phyloP scores from a whole-genome alignment of 352 stramenopile species.

The Ophiocytium majus region DNA sequence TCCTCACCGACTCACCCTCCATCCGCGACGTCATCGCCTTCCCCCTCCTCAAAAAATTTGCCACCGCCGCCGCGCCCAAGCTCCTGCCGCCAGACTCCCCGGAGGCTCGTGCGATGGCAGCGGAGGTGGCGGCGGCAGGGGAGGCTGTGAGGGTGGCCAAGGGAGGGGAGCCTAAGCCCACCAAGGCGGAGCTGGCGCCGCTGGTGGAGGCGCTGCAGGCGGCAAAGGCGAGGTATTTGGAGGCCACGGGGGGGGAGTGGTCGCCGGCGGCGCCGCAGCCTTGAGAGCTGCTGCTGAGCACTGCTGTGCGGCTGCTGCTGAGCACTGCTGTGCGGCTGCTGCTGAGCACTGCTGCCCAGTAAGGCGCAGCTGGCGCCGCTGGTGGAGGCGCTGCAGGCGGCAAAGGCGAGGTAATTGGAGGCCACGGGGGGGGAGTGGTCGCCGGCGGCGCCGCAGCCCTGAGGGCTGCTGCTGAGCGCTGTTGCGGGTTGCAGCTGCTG shows the following conservation, averaged over 20 bases:
- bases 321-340: too few species aligned
- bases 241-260: background rate
- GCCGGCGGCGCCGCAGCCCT: too few species aligned
- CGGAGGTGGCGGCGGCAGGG: background rate
- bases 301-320: too few species aligned
- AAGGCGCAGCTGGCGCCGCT: background rate
- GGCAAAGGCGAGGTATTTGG: background rate
- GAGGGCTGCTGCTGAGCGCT: too few species aligned
- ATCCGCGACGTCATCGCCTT: conserved; percentile 86
- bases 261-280: too few species aligned
- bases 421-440: background rate
- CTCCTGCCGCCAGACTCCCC: background rate
- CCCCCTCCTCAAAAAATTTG: conserved; percentile 68
- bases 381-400: background rate
- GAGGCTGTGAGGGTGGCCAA: background rate
- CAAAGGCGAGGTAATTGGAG: background rate
- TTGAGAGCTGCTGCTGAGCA: too few species aligned
- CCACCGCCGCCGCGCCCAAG: conserved; percentile 20
- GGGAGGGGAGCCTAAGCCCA: background rate
- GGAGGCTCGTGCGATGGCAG: background rate
- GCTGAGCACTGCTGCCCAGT: too few species aligned
- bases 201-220: background rate
- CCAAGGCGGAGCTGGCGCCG: background rate
- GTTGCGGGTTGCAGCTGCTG: too few species aligned
- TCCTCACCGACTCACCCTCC: conserved; percentile 78